phyloP scores from a whole-genome alignment of 148 eudicot species.

The Polygonum aviculare region DNA sequence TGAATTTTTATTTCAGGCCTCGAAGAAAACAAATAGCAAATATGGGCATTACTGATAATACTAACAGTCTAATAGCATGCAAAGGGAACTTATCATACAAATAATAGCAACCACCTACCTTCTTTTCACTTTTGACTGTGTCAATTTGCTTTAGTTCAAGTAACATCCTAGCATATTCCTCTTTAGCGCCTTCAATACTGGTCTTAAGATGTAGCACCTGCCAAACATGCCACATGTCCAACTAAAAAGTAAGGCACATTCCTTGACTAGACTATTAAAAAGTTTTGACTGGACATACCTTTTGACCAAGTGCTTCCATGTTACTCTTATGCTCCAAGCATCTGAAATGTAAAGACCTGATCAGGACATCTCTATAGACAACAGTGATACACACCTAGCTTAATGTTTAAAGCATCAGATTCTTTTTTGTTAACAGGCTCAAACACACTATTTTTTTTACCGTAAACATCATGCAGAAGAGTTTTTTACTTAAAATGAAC shows the following conservation, averaged over 20 bases:
- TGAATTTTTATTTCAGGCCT: neutral
- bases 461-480: neutral
- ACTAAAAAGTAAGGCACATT: neutral
- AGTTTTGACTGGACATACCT: conserved; percentile 31
- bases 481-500: neutral
- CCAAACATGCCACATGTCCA: neutral
- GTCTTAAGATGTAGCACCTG: conserved; percentile 20
- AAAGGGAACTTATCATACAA: neutral
- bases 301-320: conserved; percentile 39
- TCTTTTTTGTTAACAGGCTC: neutral
- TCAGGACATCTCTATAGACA: conserved; percentile 6
- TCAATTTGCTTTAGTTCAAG: conserved; percentile 26
- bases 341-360: conserved; percentile 29
- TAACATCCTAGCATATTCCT: conserved; percentile 27
- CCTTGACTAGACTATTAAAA: neutral
- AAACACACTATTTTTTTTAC: neutral
- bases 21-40: neutral
- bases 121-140: conserved; percentile 16
- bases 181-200: conserved; percentile 22
- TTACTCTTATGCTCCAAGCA: conserved; percentile 42
- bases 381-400: neutral
- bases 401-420: neutral
- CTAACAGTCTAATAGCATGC: neutral
- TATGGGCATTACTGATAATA: neutral
- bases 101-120: conserved; percentile 5